Conservation (phyloP, 2,329 filamentous ascomycete genomes). For the Pestalotiopsis sp. region DNA sequence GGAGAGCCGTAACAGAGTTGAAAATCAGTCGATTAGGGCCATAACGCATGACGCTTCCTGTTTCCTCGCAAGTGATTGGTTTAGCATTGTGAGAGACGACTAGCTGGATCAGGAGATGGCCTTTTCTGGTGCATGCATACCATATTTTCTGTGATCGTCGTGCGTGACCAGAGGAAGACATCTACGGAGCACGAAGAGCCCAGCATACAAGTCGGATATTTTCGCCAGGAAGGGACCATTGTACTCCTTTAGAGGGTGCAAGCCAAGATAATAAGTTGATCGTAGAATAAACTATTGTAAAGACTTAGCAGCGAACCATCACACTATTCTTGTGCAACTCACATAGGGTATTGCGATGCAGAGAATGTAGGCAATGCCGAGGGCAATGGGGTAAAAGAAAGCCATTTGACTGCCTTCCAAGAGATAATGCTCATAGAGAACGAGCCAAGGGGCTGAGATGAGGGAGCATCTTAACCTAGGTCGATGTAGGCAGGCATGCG, state of each 20-base stretch:
- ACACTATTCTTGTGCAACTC: neutral
- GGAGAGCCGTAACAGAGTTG: conserved; percentile 19
- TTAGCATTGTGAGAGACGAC: conserved; percentile 13
- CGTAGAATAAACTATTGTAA: neutral
- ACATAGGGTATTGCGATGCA: neutral
- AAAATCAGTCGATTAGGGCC: conserved; percentile 23
- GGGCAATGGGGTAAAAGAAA: neutral
- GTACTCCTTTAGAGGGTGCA: neutral
- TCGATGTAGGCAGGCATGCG: neutral
- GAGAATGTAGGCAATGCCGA: neutral
- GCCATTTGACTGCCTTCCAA: neutral
- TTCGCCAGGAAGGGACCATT: neutral
- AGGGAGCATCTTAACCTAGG: neutral
- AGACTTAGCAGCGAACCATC: neutral
- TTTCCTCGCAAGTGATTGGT: neutral
- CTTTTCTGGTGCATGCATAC: neutral
- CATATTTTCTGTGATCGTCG: neutral
- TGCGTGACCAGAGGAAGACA: neutral
- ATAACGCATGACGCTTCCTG: conserved; percentile 20
- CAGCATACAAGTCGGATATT: neutral
- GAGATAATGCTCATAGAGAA: neutral
- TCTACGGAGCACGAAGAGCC: neutral
- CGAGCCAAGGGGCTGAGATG: neutral
- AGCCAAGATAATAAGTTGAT: neutral
- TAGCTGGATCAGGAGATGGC: neutral